A percentile compares a stretch with the other conserved stretches of the same genome.
Conservation (phyloP, 75 land plant genomes). For the Adiantum capillusveneris region DNA sequence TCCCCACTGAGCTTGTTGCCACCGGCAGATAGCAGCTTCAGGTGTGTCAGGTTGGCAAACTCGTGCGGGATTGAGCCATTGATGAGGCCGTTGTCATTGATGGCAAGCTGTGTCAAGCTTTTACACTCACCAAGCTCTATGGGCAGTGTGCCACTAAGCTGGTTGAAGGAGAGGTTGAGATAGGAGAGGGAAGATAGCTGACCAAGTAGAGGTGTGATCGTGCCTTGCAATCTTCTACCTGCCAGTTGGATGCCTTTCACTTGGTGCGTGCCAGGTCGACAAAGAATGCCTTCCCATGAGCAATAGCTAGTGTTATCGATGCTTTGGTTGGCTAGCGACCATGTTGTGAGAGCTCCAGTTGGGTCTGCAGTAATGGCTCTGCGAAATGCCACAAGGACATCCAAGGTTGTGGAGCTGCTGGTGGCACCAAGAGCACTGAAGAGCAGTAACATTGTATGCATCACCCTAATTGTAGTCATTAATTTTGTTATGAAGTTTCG, state of each 20-base stretch:
- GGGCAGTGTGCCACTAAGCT: slow-evolving; percentile 17
- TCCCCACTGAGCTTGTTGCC: neutral
- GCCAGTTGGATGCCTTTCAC: slow-evolving; percentile 19
- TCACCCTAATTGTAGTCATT: too few species aligned
- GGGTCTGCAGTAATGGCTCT: neutral
- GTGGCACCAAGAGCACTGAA: too few species aligned
- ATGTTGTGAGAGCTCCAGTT: slow-evolving; percentile 1
- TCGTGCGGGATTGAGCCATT: neutral
- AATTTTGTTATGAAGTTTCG: too few species aligned
- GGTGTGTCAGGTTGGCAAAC: neutral
- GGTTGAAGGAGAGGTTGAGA: slow-evolving; percentile 23
- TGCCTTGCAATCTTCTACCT: slow-evolving; percentile 14
- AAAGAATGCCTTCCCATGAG: neutral
- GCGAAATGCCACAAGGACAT: slow-evolving; percentile 1
- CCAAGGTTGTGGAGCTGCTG: neutral
- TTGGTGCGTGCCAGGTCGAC: slow-evolving; percentile 1
- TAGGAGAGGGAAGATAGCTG: slow-evolving; percentile 16
- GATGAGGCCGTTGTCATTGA: neutral
- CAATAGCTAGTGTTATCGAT: neutral
- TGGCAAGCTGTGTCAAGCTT: neutral
- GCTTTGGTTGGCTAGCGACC: neutral
- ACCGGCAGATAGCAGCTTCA: neutral
- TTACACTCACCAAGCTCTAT: slow-evolving; percentile 20
- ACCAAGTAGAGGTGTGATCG: slow-evolving; percentile 21
- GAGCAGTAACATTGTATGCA: too few species aligned